Evolutionary conservation across 2,329 filamentous ascomycete genomes (phyloP).

Genomic region (Colletotrichum sp.): DNA sequence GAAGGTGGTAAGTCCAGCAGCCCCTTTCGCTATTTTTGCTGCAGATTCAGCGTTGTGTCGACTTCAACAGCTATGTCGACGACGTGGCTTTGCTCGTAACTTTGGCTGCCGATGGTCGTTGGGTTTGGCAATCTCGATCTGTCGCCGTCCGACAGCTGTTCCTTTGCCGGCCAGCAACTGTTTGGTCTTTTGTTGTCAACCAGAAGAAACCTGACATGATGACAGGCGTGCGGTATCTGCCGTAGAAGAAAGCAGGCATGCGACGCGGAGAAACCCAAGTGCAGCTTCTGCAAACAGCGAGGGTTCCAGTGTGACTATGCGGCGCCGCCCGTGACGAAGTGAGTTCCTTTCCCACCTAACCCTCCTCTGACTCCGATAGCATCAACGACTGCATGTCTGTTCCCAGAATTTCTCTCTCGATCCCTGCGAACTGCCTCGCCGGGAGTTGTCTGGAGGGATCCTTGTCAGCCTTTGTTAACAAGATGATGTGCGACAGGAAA

Average conservation of each 20-base stretch:
- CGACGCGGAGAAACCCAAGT: slow-evolving; percentile 67
- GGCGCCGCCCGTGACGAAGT: not conserved
- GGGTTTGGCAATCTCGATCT: not conserved
- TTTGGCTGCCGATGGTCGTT: not conserved
- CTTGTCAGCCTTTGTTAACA: not conserved
- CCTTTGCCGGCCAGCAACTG: not conserved
- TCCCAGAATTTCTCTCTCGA: not conserved
- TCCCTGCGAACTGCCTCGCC: not conserved
- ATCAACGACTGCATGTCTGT: not conserved
- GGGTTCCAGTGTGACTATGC: not conserved
- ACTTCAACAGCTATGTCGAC: not conserved
- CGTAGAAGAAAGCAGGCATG: slow-evolving; percentile 68
- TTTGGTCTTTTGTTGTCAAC: not conserved
- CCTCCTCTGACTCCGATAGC: not conserved
- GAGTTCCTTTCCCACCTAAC: not conserved
- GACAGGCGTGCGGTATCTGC: slow-evolving; percentile 63
- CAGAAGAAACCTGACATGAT: not conserved
- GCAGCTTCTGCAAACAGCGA: slow-evolving; percentile 55
- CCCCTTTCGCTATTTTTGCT: not conserved
- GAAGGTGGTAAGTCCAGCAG: not conserved
- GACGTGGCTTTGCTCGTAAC: not conserved
- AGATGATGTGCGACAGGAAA: slow-evolving; percentile 47
- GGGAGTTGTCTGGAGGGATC: slow-evolving; percentile 1
- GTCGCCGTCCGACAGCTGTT: not conserved
- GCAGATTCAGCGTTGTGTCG: not conserved